Base-by-base conservation (phyloP, 371 early-diverging fungal species). In the Actinomortierella ambigua region DNA sequence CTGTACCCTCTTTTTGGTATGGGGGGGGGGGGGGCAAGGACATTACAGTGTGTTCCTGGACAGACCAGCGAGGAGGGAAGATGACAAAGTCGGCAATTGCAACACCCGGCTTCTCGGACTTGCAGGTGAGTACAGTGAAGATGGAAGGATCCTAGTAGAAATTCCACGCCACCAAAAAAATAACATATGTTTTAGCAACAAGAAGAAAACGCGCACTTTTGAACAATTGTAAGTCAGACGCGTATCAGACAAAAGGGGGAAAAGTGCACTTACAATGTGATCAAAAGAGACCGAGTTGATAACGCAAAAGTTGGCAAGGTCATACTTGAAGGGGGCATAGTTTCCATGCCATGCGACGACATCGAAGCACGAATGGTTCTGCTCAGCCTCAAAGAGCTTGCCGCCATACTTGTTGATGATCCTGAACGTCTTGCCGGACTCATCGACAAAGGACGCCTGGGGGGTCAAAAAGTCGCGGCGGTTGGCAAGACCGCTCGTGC, bases 331-430 rank as follows among this genome's bases (percentile, higher is more conserved):
- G 1, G 98, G 98, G 3, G 89, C 93, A 77, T 96, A 97, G 83
- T 97, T 97, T 43, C 98, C 98, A 75, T 97, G 96, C 97, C 98
- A 98, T 5, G 96, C 97, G 28, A 97, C 98, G 0, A 97, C 97
- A 77, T 97, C 94, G 68, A 93, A 98, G 1, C 97, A 95, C 17
- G 92, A 90, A 75, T 96, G 96, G 39, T 82, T 63, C 81, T 93
- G 95, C 50, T 79, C 61, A 13, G 91, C 88, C 15, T 63, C 57
- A 77, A 94, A 95, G 28, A 95, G 68, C 55, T 85, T 78, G 26
- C 94, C 93, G 22, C 90, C 90, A 77, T 87, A 97, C 80, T 97
- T 98, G 66, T 85, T 87, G 41, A 93, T 59, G 23, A 97, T 88
- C 11, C 54, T 51, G 75, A 63, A 73, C 1, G 79, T 66, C 85